Evolutionary conservation across 257 asterid genomes (phyloP).

Genomic region (Catharanthus roseus): DNA sequence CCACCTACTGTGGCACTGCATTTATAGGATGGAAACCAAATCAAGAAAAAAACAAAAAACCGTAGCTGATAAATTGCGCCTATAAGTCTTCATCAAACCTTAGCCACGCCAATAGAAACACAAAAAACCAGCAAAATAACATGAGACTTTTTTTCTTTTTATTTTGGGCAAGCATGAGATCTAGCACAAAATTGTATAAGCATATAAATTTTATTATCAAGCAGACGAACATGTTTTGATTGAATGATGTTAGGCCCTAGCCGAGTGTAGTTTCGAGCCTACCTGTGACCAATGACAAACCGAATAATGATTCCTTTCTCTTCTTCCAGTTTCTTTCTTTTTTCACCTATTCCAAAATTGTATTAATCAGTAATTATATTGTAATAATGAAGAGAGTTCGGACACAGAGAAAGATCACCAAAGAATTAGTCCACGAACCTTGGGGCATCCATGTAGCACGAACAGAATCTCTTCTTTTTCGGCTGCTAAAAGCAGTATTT

Average conservation of each 20-base stretch:
- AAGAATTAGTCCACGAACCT: conserved; percentile 33
- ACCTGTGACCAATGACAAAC: conserved; percentile 89
- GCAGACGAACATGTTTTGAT: neutral
- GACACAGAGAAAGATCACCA: neutral
- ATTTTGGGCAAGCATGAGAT: neutral
- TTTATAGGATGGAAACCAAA: conserved; percentile 5
- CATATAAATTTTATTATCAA: neutral
- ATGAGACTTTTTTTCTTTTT: neutral
- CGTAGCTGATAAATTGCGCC: neutral
- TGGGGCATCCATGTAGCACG: conserved; percentile 97
- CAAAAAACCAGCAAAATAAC: neutral
- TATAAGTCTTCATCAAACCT: neutral
- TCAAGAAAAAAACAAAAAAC: neutral
- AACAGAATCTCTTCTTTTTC: conserved; percentile 82
- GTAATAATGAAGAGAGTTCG: conserved; percentile 9
- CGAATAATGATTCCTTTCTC: conserved; percentile 82
- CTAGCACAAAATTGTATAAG: neutral
- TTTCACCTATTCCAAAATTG: conserved; percentile 45
- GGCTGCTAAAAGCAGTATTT: conserved; percentile 90
- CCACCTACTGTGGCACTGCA: conserved; percentile 84
- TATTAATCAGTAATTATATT: conserved; percentile 8
- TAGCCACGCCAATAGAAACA: neutral
- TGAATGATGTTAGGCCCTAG: neutral
- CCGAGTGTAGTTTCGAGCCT: neutral
- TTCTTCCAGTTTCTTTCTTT: conserved; percentile 51